Base-by-base conservation (phyloP, 768 basidiomycete species). In the Agrocybe pediades region DNA sequence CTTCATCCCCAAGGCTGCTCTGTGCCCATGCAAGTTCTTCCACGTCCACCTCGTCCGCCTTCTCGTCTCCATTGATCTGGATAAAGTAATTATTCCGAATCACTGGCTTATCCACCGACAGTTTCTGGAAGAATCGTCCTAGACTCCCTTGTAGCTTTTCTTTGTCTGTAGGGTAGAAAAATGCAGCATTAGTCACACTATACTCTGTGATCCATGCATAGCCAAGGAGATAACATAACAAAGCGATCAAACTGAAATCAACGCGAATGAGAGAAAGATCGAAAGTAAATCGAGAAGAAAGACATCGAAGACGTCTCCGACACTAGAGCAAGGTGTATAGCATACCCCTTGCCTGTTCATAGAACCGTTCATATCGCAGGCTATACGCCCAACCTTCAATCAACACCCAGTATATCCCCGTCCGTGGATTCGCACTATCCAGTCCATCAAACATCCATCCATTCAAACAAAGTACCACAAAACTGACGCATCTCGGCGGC, bases 71-170 rank as follows among this genome's bases (percentile, higher is more conserved):
- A 46, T 56, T 56, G 41, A 68, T 60, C 60, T 77, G 74, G 36
- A 75, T 58, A 55, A 72, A 72, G 68, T 86, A 90, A 68, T 92
- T 91, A 70, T 86, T 86, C 46, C 90, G 82, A 53, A 77, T 68
- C 45, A 91, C 84, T 7, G 88, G 84, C 66, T 87, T 85, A 66
- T 87, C 83, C 41, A 87, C 75, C 23, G 81, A 57, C 62, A 91
- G 65, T 46, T 84, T 80, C 59, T 74, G 79, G 75, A 92, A 88
- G 74, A 86, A 92, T 46, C 87, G 80, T 57, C 79, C 81, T 72
- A 90, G 76, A 61, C 84, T 86, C 25, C 67, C 69, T 53, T 88
- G 78, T 27, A 90, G 74, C 65, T 83, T 86, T 56, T 82, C 80
- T 63, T 77, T 68, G 65, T 85, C 85, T 86, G 65, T 21, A 46